Evolutionary conservation across 139 green algal species (phyloP), one percentile per base, ranked within the genome.

Genomic region (Closterium sp.): DNA sequence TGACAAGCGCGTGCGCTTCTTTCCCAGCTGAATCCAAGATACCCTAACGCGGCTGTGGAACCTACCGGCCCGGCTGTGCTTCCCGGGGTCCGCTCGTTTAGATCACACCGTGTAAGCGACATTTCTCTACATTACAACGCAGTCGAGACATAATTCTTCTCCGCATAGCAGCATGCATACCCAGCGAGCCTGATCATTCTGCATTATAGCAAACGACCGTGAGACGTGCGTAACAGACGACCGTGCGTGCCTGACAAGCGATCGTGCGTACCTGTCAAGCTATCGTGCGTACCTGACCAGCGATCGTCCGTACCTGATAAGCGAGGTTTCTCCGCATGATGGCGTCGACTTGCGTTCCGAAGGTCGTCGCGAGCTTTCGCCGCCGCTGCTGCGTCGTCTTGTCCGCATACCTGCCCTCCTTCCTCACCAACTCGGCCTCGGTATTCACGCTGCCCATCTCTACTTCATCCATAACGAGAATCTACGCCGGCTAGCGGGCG

Each of bases 311-410:
- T 55, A 55, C 36, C 88, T 91, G 88, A 87, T 43, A 91, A 23
- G 43, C 84, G 25, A 93, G 66, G 6, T 93, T 93, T 38, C 93
- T 93, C 3, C 90, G 90, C 19, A 87, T 55, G 34, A 93, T 33
- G 4, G 90, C 90, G 84, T 93, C 93, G 30, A 88, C 90, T 33
- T 93, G 90, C 23, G 34, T 43, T 19, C 87, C 38, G 21, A 93
- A 93, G 4, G 91, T 81, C 2, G 34, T 92, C 19, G 55, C 9
- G 4, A 76, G 55, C 25, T 76, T 76, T 4, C 55, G 23, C 55
- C 55, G 55, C 55, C 55, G 55, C 55, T 76, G 55, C 25, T 76
- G 55, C 9, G 55, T 76, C 55, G 55, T 76, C 25, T 76, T 76
- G 55, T 76, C 55, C 55, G 55, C 55, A 76, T 76, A 76, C 55